Evolutionary conservation across 192 early-diverging fungal species (phyloP), one percentile per base, ranked within the genome.

Genomic region (Entomortierella chlamydospora): DNA sequence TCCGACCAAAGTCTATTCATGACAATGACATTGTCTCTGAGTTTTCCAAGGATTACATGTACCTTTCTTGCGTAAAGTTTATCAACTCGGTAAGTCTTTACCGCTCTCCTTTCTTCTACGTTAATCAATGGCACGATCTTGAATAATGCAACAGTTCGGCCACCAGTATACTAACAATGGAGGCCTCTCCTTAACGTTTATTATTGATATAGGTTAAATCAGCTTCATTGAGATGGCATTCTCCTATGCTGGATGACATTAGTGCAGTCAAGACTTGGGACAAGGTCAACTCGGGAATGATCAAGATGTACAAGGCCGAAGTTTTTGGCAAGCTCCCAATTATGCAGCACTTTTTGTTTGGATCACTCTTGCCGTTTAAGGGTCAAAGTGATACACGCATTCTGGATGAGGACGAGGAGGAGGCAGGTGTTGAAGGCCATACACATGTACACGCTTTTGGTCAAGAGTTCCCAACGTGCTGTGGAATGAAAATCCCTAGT

Each of bases 311-410:
- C 86, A 88, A 88, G 33, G 95, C 93, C 0, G 97, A 99, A 76
- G 98, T 96, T 9, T 86, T 95, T 58, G 89, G 89, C 25, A 99
- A 99, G 80, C 84, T 99, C 30, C 98, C 98, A 2, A 97, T 99
- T 55, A 98, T 98, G 97, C 98, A 99, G 83, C 98, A 99, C 70
- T 98, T 97, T 79, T 85, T 97, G 72, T 99, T 99, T 89, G 98
- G 97, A 23, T 87, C 88, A 2, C 66, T 97, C 28, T 69, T 99
- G 28, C 77, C 83, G 28, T 99, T 99, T 74, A 86, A 90, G 62
- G 88, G 88, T 7, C 78, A 78, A 43, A 65, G 55, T 12, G 63
- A 71, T 83, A 59, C 77, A 76, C 37, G 68, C 15, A 70, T 56
- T 29, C 23, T 60, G 22, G 72, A 80, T 2, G 85, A 83, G 2